Conservation (phyloP, 2,329 filamentous ascomycete genomes). For the Pseudogymnoascus sp. region DNA sequence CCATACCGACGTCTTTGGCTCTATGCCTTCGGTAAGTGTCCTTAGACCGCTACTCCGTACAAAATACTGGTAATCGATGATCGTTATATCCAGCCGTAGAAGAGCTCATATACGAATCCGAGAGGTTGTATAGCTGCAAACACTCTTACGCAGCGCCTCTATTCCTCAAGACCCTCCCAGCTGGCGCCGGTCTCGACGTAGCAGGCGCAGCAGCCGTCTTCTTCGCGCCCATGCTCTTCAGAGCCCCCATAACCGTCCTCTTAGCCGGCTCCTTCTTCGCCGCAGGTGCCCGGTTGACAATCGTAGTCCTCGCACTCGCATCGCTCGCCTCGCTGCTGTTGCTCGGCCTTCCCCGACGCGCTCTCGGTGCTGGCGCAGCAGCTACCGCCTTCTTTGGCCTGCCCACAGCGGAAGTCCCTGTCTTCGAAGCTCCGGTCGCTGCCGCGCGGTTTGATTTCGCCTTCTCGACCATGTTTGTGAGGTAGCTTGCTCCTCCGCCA, state of each 20-base stretch:
- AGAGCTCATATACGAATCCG: not conserved
- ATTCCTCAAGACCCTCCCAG: constrained; percentile 45
- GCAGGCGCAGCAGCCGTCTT: constrained; percentile 40
- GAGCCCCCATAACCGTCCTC: constrained; percentile 43
- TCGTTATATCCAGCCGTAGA: not conserved
- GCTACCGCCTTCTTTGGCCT: constrained; percentile 27
- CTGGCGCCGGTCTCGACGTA: constrained; percentile 33
- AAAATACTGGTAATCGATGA: not conserved
- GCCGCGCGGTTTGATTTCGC: constrained; percentile 46
- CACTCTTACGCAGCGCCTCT: constrained; percentile 27
- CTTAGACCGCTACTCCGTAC: not conserved
- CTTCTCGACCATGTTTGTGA: constrained; percentile 53
- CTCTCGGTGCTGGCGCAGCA: constrained; percentile 30
- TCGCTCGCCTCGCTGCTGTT: constrained; percentile 56
- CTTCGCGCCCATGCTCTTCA: constrained; percentile 45
- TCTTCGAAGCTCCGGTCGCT: constrained; percentile 27
- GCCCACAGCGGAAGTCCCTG: constrained; percentile 14
- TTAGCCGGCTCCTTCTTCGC: constrained; percentile 36
- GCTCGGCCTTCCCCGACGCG: constrained; percentile 48
- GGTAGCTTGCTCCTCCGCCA: constrained; percentile 35
- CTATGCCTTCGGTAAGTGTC: not conserved
- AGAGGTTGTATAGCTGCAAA: not conserved
- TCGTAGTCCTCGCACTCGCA: constrained; percentile 52
- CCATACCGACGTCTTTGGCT: not conserved
- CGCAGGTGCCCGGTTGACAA: constrained; percentile 32